These are phyloP conservation scores for Adansonia digitata DNA, from an alignment of 345 rosid species.

Conservation along the genomic window DNA sequence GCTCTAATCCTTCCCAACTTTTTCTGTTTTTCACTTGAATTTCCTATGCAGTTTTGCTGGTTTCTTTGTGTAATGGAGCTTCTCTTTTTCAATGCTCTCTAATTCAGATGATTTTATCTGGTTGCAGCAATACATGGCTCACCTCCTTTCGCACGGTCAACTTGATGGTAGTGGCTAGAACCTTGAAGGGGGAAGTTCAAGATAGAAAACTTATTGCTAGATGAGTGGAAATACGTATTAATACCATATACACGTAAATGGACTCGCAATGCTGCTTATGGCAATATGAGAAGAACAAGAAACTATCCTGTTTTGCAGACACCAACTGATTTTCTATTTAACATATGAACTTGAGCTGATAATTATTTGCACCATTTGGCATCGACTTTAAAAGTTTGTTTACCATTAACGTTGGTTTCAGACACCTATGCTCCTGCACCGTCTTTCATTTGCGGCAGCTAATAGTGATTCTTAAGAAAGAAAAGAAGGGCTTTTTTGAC, in stretches of 20 bases:
- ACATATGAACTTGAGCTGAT: neutral
- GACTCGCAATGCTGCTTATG: neutral
- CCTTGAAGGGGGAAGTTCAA: neutral
- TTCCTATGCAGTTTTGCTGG: neutral
- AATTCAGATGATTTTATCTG: constrained; percentile 5
- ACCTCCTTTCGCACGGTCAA: constrained; percentile 82
- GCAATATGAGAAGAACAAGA: neutral
- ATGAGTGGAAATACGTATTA: too few species aligned
- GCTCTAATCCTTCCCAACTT: neutral
- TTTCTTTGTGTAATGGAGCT: neutral
- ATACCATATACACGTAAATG: neutral
- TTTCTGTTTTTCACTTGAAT: neutral
- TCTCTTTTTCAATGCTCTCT: neutral
- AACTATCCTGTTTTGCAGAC: neutral
- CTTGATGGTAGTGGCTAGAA: constrained; percentile 49
- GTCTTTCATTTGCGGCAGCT: neutral
- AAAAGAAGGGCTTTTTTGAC: neutral
- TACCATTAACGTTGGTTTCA: neutral
- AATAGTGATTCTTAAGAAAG: neutral
- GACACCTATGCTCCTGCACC: neutral
- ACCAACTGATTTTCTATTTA: neutral
- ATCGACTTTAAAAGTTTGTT: neutral
- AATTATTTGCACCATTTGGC: neutral
- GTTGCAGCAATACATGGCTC: constrained; percentile 83
- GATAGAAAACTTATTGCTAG: too few species aligned